Evolutionary conservation across 2,329 filamentous ascomycete species (phyloP), one percentile per base, ranked within the genome.

Genomic region (Fusarium robinianum): DNA sequence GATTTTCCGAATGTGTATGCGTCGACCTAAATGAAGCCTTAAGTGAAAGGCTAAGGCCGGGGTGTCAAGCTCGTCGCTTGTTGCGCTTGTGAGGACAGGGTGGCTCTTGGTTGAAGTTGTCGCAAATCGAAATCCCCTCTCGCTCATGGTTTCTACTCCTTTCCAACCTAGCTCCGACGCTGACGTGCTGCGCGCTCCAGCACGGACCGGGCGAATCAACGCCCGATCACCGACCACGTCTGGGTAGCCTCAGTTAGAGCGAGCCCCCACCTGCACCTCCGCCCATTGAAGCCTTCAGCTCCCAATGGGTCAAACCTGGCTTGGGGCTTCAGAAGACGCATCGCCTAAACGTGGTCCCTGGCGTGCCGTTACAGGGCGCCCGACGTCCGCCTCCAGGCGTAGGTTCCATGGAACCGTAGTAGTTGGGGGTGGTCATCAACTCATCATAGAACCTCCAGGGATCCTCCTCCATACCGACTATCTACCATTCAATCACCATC

Each of bases 181-280:
- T 53, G 51, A 53, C 53, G 45, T 56, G 49, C 52, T 56, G 52
- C 8, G 34, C n/a, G n/a, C n/a, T n/a, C n/a, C n/a, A n/a, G n/a
- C n/a, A n/a, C n/a, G 35, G 26, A 31, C 37, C 24, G 45, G 21
- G 25, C 53, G 41, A 55, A 56, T 53, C 38, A 50, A 41, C 41
- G 45, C 47, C 50, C 53, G 53, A 53, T 45, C 40, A 39, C 21
- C 26, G 19, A 14, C 24, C 44, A 41, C 35, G 33, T 40, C 45
- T 36, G 41, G 37, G 46, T 43, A 36, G 26, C 29, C n/a, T n/a
- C n/a, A n/a, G n/a, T n/a, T n/a, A n/a, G n/a, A n/a, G n/a, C n/a
- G n/a, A n/a, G n/a, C n/a, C n/a, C n/a, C n/a, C n/a, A n/a, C n/a
- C n/a, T n/a, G n/a, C n/a, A n/a, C n/a, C n/a, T n/a, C n/a, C n/a